phyloP scores from a whole-genome alignment of 2,329 filamentous ascomycete genomes.

The Colletotrichum trifolii region DNA sequence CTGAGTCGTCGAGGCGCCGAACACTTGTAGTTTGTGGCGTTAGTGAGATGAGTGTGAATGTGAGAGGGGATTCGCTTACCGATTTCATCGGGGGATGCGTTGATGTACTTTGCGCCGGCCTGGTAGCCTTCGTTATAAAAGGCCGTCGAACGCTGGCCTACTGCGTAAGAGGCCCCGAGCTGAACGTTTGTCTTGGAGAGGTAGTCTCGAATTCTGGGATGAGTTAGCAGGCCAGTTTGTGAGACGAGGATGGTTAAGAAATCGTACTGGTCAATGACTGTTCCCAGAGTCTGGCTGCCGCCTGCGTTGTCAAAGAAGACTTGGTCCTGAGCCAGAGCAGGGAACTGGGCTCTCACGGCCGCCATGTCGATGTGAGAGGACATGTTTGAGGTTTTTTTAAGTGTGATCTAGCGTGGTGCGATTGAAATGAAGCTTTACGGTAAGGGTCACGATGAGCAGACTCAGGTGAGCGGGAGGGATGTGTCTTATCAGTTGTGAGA shows the following conservation, averaged over 20 bases:
- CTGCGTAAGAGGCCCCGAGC: conserved; percentile 76
- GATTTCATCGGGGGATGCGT: conserved; percentile 73
- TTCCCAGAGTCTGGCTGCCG: conserved; percentile 75
- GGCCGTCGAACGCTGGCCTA: conserved; percentile 68
- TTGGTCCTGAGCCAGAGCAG: conserved; percentile 73
- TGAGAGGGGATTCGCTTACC: conserved; percentile 48
- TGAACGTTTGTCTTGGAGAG: conserved; percentile 78
- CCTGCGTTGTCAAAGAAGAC: conserved; percentile 84
- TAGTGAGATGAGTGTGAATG: conserved; percentile 7
- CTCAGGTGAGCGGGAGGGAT: neutral
- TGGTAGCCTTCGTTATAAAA: conserved; percentile 69
- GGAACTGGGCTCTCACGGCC: conserved; percentile 70
- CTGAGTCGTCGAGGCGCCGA: conserved; percentile 81
- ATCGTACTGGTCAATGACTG: conserved; percentile 73
- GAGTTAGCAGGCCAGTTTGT: neutral
- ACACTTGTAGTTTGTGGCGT: conserved; percentile 55
- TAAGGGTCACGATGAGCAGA: no score
- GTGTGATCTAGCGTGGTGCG: no score
- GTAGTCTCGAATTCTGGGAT: conserved; percentile 70
- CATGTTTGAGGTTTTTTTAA: conserved; percentile 1
- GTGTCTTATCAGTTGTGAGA: neutral
- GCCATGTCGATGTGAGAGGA: conserved; percentile 55
- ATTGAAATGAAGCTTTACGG: no score
- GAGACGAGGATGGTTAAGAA: neutral
- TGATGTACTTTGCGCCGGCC: conserved; percentile 77